Percentiles rank a stretch among this genome's conserved stretches.
phyloP scores from a whole-genome alignment of 2,329 filamentous ascomycete genomes.

The Apiospora pterosperma region DNA sequence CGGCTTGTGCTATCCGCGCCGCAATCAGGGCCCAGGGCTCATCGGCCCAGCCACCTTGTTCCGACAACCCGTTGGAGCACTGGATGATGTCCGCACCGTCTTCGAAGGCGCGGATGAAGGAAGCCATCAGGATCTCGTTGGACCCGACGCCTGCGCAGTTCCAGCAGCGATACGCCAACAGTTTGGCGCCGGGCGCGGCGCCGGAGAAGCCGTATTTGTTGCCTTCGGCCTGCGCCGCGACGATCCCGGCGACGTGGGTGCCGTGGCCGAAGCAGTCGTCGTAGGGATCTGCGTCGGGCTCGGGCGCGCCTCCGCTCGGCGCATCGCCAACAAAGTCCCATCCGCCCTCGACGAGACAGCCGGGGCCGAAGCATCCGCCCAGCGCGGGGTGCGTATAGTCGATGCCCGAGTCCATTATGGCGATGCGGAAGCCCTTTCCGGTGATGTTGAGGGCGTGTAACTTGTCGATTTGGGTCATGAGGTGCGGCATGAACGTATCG shows the following conservation, averaged over 20 bases:
- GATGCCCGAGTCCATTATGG: constrained; percentile 8
- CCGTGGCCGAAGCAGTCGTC: constrained; percentile 39
- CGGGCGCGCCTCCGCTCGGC: constrained; percentile 18
- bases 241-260: constrained; percentile 42
- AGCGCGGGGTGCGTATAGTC: constrained; percentile 4
- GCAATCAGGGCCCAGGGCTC: constrained; percentile 32
- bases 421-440: constrained; percentile 9
- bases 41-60: constrained; percentile 22
- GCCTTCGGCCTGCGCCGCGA: constrained; percentile 18
- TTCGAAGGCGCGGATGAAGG: constrained; percentile 25
- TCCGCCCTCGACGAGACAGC: constrained; percentile 41
- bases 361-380: constrained; percentile 17
- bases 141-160: constrained; percentile 15
- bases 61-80: constrained; percentile 24
- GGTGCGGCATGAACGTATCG: constrained; percentile 6
- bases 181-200: constrained; percentile 15
- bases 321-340: constrained; percentile 41
- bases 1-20: constrained; percentile 36
- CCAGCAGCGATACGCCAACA: constrained; percentile 15
- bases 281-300: constrained; percentile 36
- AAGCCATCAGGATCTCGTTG: constrained; percentile 26
- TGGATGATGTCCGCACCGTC: constrained; percentile 30
- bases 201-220: constrained; percentile 17
- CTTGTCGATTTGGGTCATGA: constrained; percentile 11
- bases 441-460: constrained; percentile 6